Percentiles rank a stretch among this genome's conserved stretches.
Conservation (phyloP, 371 early-diverging fungal genomes). For the Encephalitozoon cuniculi region DNA sequence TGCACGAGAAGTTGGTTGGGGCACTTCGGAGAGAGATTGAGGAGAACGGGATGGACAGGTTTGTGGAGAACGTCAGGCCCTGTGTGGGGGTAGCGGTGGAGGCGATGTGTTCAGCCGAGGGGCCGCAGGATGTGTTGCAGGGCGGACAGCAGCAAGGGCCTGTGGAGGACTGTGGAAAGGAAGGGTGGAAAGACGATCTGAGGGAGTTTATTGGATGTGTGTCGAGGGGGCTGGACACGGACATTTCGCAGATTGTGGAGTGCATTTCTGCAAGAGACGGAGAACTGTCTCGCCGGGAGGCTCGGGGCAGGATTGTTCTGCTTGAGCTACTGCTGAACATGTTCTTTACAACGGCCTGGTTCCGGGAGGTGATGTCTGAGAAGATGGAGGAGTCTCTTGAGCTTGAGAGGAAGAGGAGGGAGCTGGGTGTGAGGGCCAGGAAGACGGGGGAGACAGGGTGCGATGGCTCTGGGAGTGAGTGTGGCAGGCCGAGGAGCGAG, state of each 20-base stretch:
- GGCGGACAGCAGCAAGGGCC: no score
- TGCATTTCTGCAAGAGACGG: not conserved
- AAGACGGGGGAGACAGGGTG: no score
- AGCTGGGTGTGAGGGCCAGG: not conserved
- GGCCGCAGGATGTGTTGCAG: no score
- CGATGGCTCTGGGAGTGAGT: not conserved
- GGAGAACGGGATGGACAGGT: not conserved
- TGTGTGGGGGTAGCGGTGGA: not conserved
- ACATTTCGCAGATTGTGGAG: not conserved
- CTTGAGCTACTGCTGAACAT: conserved; percentile 4
- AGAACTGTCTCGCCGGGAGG: not conserved
- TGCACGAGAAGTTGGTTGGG: not conserved
- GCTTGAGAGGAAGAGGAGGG: not conserved
- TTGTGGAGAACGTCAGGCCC: not conserved
- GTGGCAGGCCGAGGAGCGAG: not conserved
- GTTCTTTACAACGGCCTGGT: not conserved
- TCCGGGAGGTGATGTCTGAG: not conserved
- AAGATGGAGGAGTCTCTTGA: not conserved
- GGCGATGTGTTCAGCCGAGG: not conserved
- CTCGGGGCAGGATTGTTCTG: not conserved
- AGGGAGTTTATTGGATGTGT: not conserved
- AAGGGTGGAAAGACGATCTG: not conserved
- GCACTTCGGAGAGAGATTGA: not conserved
- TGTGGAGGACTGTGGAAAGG: not conserved
- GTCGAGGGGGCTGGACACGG: not conserved